phyloP scores from a whole-genome alignment of 768 basidiomycete species.

The Kwoniella bestiolae region DNA sequence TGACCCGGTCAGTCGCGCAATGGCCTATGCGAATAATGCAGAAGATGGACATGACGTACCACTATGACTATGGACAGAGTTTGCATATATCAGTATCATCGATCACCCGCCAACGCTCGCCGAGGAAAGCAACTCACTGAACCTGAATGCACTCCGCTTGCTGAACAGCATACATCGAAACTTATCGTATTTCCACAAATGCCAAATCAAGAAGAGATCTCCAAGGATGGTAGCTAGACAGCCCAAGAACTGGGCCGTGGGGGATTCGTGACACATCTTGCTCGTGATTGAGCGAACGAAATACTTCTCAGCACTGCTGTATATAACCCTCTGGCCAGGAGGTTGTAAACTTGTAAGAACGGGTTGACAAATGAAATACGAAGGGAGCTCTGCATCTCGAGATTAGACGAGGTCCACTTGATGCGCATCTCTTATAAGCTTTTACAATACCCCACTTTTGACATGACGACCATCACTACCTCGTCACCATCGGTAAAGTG shows the following conservation, averaged over 20 bases:
- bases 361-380: too few species aligned
- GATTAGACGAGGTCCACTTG: too few species aligned
- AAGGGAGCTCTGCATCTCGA: too few species aligned
- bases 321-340: too few species aligned
- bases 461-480: background rate
- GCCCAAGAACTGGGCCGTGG: constrained; percentile 35
- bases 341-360: too few species aligned
- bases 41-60: constrained; percentile 8
- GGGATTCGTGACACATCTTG: constrained; percentile 38
- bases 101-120: too few species aligned
- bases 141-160: constrained; percentile 34
- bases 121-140: constrained; percentile 25
- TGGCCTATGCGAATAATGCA: too few species aligned
- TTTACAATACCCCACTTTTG: too few species aligned
- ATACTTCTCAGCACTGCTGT: too few species aligned
- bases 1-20: background rate
- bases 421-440: too few species aligned
- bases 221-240: constrained; percentile 38
- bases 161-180: constrained; percentile 31
- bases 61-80: constrained; percentile 19
- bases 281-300: background rate
- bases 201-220: constrained; percentile 37
- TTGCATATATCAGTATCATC: background rate
- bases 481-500: background rate
- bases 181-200: constrained; percentile 39